Evolutionary conservation across 2,329 filamentous ascomycete species (phyloP).

Genomic region (Penicillium sp.): DNA sequence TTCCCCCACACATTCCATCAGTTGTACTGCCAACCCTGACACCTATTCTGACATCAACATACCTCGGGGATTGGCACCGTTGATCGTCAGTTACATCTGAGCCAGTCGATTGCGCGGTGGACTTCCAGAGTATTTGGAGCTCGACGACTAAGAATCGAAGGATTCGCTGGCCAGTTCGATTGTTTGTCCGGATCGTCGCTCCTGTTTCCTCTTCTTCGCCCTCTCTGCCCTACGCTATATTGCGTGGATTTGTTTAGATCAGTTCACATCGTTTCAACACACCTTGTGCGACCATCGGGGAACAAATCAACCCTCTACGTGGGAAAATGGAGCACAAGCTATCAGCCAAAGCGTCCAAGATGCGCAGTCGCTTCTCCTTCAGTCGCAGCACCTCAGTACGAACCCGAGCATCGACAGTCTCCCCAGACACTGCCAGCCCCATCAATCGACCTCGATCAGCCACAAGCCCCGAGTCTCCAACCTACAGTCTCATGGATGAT

Average conservation of each 20-base stretch:
- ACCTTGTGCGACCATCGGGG: neutral
- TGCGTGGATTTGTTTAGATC: too few species aligned
- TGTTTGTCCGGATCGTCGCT: conserved; percentile 2
- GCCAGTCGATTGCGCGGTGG: neutral
- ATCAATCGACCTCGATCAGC: conserved; percentile 20
- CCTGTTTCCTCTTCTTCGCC: neutral
- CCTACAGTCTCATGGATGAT: conserved; percentile 1
- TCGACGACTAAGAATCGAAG: neutral
- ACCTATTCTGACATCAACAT: conserved; percentile 4
- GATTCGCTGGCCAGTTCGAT: conserved; percentile 7
- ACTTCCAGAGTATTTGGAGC: neutral
- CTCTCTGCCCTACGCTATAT: neutral
- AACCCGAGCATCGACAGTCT: conserved; percentile 12
- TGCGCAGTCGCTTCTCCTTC: conserved; percentile 24
- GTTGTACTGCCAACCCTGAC: conserved; percentile 12
- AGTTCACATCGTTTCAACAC: too few species aligned
- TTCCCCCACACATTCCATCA: conserved; percentile 17
- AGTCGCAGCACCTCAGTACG: conserved; percentile 8
- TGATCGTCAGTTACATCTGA: neutral
- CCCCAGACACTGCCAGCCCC: conserved; percentile 1
- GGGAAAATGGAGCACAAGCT: conserved; percentile 23
- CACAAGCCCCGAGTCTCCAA: conserved; percentile 16
- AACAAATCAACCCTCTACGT: neutral
- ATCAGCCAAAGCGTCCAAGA: conserved; percentile 21
- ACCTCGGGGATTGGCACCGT: neutral